Percentiles rank a stretch among this genome's conserved stretches.
phyloP scores from a whole-genome alignment of 441 rosid genomes.

The Cnidoscolus chayamansa region DNA sequence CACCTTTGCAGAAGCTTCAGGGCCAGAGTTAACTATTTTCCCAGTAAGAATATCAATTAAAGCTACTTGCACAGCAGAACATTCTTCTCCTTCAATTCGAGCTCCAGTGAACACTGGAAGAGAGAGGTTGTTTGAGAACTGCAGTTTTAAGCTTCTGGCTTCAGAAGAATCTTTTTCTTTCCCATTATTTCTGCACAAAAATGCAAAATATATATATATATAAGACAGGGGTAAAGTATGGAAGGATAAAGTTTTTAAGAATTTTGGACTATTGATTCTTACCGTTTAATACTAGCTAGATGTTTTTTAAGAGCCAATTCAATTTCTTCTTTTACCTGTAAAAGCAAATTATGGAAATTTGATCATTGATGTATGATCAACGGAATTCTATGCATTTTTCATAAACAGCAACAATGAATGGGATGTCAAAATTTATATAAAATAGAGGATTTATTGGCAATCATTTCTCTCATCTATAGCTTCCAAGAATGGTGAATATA shows the following conservation, averaged over 20 bases:
- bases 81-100: constrained; percentile 81
- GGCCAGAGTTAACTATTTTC: constrained; percentile 52
- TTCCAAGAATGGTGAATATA: no score
- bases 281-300: constrained; percentile 64
- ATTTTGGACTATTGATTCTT: constrained; percentile 22
- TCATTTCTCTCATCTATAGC: neutral
- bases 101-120: constrained; percentile 93
- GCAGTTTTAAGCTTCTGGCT: constrained; percentile 64
- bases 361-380: neutral
- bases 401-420: neutral
- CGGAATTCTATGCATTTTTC: neutral
- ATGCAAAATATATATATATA: constrained; percentile 14
- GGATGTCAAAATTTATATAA: neutral
- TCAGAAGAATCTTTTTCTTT: constrained; percentile 54
- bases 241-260: constrained; percentile 6
- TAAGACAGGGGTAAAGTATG: neutral
- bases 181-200: constrained; percentile 54
- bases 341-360: constrained; percentile 10
- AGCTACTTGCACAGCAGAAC: constrained; percentile 55
- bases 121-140: constrained; percentile 61
- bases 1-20: constrained; percentile 69
- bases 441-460: no score
- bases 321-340: constrained; percentile 94
- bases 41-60: constrained; percentile 62
- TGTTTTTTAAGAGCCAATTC: constrained; percentile 81